phyloP scores from a whole-genome alignment of 768 basidiomycete genomes.

The Rhizopogon vesiculosus region DNA sequence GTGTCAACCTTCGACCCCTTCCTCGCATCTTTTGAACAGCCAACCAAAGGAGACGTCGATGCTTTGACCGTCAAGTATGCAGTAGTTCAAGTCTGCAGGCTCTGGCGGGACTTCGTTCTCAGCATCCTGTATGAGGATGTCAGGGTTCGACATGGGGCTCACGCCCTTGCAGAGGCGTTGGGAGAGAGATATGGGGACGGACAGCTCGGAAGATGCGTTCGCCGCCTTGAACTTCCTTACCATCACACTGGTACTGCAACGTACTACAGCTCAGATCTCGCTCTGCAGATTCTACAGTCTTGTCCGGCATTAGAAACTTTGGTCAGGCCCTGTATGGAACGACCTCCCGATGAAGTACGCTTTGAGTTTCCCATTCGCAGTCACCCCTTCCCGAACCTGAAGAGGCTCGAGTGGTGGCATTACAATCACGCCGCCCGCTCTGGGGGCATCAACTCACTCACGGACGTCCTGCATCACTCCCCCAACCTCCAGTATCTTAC shows the following conservation, averaged over 20 bases:
- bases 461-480: constrained; percentile 43
- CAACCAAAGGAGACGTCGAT: constrained; percentile 19
- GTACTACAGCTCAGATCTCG: constrained; percentile 22
- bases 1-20: constrained; percentile 44
- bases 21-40: constrained; percentile 23
- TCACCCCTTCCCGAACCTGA: constrained; percentile 44
- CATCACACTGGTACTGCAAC: constrained; percentile 40
- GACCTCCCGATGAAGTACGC: constrained; percentile 22
- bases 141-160: constrained; percentile 29
- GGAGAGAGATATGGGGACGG: not conserved
- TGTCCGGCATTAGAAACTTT: constrained; percentile 53
- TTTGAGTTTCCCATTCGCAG: constrained; percentile 52
- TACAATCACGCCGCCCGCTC: constrained; percentile 49
- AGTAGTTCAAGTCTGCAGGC: constrained; percentile 51
- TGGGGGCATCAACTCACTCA: constrained; percentile 63
- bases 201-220: constrained; percentile 36
- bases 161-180: constrained; percentile 30
- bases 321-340: constrained; percentile 36
- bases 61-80: constrained; percentile 31
- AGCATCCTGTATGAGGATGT: constrained; percentile 52
- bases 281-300: constrained; percentile 42
- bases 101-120: constrained; percentile 47
- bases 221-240: constrained; percentile 57
- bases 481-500: constrained; percentile 58
- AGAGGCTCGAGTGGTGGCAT: constrained; percentile 70